A percentile compares a stretch with the other conserved stretches of the same genome.
Conservation (phyloP, 1,284 basidiomycete genomes). For the Cryptococcus sp. region DNA sequence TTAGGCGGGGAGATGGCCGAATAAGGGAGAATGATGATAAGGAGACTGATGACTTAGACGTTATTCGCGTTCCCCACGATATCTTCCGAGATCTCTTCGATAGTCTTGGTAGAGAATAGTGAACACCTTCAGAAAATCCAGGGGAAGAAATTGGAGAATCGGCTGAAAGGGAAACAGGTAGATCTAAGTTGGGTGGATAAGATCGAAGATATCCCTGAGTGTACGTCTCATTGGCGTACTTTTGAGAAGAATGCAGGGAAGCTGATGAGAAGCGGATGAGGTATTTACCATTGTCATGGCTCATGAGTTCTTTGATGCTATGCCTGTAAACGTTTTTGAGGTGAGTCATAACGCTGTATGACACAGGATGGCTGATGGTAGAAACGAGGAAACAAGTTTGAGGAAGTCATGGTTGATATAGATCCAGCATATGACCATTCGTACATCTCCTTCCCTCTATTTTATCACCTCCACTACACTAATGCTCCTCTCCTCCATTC, state of each 20-base stretch:
- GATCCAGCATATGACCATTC: conserved; percentile 25
- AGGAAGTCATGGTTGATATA: conserved; percentile 76
- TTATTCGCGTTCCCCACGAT: conserved; percentile 53
- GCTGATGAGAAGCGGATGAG: conserved; percentile 36
- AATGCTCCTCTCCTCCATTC: background rate
- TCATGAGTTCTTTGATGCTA: conserved; percentile 97
- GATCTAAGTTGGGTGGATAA: conserved; percentile 68
- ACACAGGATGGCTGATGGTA: background rate
- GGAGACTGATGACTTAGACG: conserved; percentile 26
- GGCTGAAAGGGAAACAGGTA: conserved; percentile 31
- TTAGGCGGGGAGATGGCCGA: no score
- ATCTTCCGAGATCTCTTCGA: conserved; percentile 54
- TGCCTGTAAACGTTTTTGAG: conserved; percentile 87
- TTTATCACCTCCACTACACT: background rate
- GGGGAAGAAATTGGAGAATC: conserved; percentile 52
- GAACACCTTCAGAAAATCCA: conserved; percentile 62
- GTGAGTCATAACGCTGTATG: no score
- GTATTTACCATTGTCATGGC: conserved; percentile 83
- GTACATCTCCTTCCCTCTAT: conserved; percentile 11
- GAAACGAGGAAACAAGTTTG: conserved; percentile 71
- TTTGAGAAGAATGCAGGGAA: background rate
- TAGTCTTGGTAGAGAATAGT: conserved; percentile 81
- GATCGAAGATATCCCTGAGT: conserved; percentile 61
- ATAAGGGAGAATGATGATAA: background rate
- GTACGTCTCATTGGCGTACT: conserved; percentile 23